Evolutionary conservation across 1,284 basidiomycete genomes (phyloP).

Genomic region (Marasmius tenuissimus): DNA sequence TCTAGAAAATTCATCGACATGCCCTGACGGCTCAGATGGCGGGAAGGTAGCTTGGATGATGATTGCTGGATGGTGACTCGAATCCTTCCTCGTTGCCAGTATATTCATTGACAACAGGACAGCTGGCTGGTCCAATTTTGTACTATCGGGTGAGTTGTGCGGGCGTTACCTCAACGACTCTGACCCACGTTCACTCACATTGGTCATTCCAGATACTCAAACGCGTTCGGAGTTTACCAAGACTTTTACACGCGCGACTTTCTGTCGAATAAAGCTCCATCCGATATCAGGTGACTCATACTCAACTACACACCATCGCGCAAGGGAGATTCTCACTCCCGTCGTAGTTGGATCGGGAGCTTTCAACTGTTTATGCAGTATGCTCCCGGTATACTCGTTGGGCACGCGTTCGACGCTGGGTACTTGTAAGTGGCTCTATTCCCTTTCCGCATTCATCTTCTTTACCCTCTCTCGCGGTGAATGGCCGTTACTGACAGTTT

Average conservation of each 20-base stretch:
- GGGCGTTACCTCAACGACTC: background rate
- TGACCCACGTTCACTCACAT: background rate
- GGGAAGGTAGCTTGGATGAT: too few species aligned
- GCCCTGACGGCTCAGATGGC: too few species aligned
- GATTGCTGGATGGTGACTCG: too few species aligned
- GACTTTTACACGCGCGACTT: slow-evolving; percentile 50
- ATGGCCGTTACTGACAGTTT: background rate
- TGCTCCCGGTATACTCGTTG: slow-evolving; percentile 37
- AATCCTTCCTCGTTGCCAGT: too few species aligned
- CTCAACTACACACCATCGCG: background rate
- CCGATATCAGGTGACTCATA: slow-evolving; percentile 41
- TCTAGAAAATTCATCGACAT: too few species aligned
- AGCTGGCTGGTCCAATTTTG: slow-evolving; percentile 31
- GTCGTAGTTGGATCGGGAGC: slow-evolving; percentile 43
- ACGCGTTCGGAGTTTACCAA: slow-evolving; percentile 42
- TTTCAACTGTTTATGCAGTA: slow-evolving; percentile 45
- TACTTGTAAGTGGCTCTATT: slow-evolving; percentile 35
- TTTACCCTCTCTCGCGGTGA: slow-evolving; percentile 5
- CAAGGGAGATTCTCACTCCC: background rate
- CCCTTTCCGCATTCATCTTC: slow-evolving; percentile 1
- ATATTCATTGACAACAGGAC: too few species aligned
- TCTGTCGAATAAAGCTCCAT: slow-evolving; percentile 39
- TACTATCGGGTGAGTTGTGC: slow-evolving; percentile 34
- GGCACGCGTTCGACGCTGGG: slow-evolving; percentile 42
- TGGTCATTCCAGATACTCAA: slow-evolving; percentile 29